Base-by-base conservation (phyloP, 2,329 filamentous ascomycete genomes). In the Onygenales sp. region DNA sequence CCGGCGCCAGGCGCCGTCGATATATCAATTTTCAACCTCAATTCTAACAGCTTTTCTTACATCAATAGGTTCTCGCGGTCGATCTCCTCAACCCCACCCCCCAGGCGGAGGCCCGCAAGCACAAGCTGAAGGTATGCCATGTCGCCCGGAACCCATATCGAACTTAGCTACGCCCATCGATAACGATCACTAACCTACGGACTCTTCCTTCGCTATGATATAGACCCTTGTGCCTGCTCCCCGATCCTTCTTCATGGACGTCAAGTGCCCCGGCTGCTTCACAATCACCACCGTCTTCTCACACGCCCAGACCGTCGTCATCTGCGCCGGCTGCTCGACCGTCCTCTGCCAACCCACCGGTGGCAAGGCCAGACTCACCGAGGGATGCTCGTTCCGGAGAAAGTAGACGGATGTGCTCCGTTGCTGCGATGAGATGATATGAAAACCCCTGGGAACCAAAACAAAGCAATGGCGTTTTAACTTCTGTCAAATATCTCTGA, bases 241-340 rank as follows among this genome's bases (percentile, higher is more conserved):
- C 71, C 89, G 93, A 76, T 97, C 92, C 66, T 98, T 97, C 88
- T 98, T 98, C 89, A 98, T 98, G 93, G 93, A 98, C 76, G 93
- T 98, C 83, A 98, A 98, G 87, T 98, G 93, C 88, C 93, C 93
- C 75, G 93, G 93, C 72, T 98, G 93, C 89, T 98, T 97, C 87
- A 96, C 91, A 78, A 98, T 98, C 85, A 98, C 93, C 77, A 98
- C 93, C 77, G 93, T 98, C 79, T 98, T 97, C 89, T 97, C 92
- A 62, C 93, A 98, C 84, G 93, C 93, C 77, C 93, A 98, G 84
- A 98, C 93, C 75, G 93, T 98, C 76, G 93, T 98, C 78, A 94
- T 97, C 84, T 98, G 93, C 87, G 90, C 90, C 73, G 93, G 93
- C 71, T 98, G 93, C 89, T 95, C 92, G 71, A 96, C 94, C 70